Conservation (phyloP, 2,329 filamentous ascomycete species). For the Aspergillus sp. region DNA sequence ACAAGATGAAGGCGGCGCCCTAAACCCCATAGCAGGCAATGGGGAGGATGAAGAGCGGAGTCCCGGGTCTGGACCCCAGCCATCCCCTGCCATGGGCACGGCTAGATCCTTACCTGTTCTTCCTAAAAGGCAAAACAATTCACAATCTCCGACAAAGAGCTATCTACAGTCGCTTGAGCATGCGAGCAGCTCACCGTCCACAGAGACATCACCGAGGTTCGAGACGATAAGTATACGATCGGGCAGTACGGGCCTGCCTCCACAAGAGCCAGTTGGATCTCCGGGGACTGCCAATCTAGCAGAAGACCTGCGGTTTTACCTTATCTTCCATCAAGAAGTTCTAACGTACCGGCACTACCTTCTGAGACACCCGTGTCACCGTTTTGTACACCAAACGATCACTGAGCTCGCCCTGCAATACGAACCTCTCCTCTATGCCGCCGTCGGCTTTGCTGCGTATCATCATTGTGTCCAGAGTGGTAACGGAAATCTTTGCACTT, state of each 20-base stretch:
- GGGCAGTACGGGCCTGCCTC: slow-evolving; percentile 22
- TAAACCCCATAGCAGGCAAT: slow-evolving; percentile 39
- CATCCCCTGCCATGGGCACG: slow-evolving; percentile 16
- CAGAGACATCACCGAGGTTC: slow-evolving; percentile 37
- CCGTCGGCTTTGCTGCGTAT: slow-evolving; percentile 85
- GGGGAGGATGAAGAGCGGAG: slow-evolving; percentile 27
- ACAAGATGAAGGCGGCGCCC: slow-evolving; percentile 32
- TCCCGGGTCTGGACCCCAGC: slow-evolving; percentile 15
- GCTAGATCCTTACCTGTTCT: slow-evolving; percentile 14
- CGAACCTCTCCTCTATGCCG: slow-evolving; percentile 75
- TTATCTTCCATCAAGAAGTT: slow-evolving; percentile 70
- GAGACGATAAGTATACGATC: slow-evolving; percentile 30
- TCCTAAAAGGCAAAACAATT: slow-evolving; percentile 23
- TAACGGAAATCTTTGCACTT: slow-evolving; percentile 68
- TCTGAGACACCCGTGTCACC: slow-evolving; percentile 60
- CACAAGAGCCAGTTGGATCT: slow-evolving; percentile 16
- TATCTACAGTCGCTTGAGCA: slow-evolving; percentile 24
- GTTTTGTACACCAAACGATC: slow-evolving; percentile 68
- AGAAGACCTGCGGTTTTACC: slow-evolving; percentile 67
- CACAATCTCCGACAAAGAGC: slow-evolving; percentile 23
- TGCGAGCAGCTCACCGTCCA: slow-evolving; percentile 46
- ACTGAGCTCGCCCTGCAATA: slow-evolving; percentile 66
- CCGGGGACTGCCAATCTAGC: slow-evolving; percentile 33
- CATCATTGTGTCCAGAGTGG: slow-evolving; percentile 67
- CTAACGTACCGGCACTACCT: slow-evolving; percentile 79